These are phyloP conservation scores for Trichoderma atroviride DNA, from an alignment of 2,329 filamentous ascomycete genomes.

Conservation along the genomic window DNA sequence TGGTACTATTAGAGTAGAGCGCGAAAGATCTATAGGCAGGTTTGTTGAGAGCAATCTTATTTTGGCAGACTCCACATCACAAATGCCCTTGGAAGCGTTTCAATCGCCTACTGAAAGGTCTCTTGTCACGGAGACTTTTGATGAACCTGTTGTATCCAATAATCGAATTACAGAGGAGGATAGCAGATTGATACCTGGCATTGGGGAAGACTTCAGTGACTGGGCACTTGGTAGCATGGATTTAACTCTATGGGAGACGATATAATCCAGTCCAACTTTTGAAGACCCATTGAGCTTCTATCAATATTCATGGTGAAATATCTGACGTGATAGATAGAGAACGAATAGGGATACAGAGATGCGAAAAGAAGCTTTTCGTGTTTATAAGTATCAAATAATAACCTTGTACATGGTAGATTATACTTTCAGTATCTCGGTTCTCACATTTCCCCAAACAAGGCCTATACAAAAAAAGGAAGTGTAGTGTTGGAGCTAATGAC, in stretches of 20 bases:
- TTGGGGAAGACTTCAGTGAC: not conserved
- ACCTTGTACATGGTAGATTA: no score
- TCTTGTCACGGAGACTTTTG: not conserved
- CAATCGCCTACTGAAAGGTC: not conserved
- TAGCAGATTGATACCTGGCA: not conserved
- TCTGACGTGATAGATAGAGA: no score
- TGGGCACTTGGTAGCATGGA: not conserved
- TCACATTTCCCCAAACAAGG: not conserved
- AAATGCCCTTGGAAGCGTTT: not conserved
- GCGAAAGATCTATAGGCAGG: not conserved
- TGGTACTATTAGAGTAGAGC: not conserved
- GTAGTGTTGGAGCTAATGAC: not conserved
- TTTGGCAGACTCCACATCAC: not conserved
- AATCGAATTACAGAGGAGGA: not conserved
- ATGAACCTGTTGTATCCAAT: not conserved
- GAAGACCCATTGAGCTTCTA: no score
- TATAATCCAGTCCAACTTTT: not conserved
- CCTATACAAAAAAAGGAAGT: not conserved
- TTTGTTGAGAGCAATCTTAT: not conserved
- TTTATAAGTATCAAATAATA: no score
- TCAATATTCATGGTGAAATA: no score
- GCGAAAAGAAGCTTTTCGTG: no score
- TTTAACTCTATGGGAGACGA: not conserved
- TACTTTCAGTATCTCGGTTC: no score
- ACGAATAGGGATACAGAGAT: no score